A percentile compares a stretch with the other conserved stretches of the same genome.
phyloP scores from a whole-genome alignment of 306 rosid genomes.

The Castanea sativa region DNA sequence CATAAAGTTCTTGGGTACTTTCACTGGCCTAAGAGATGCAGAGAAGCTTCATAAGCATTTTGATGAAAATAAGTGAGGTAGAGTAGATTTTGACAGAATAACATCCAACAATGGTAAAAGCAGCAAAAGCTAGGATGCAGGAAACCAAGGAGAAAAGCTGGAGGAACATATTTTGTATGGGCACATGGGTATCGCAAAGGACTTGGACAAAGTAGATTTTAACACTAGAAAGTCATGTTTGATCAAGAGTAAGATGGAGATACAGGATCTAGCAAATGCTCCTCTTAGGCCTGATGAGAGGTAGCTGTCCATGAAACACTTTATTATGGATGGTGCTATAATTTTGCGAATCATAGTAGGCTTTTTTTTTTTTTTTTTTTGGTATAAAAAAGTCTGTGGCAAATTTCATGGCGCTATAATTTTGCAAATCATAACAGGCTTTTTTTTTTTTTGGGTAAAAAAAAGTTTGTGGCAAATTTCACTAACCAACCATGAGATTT shows the following conservation, averaged over 20 bases:
- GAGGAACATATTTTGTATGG: slow-evolving; percentile 70
- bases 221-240: slow-evolving; percentile 50
- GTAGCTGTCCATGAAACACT: background rate
- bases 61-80: slow-evolving; percentile 30
- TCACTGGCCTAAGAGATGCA: slow-evolving; percentile 54
- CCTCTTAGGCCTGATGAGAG: slow-evolving; percentile 61
- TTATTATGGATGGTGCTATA: background rate
- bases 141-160: slow-evolving; percentile 17
- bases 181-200: slow-evolving; percentile 78
- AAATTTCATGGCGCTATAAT: no score
- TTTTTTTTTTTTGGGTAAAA: no score
- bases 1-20: slow-evolving; percentile 52
- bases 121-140: slow-evolving; percentile 13
- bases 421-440: no score
- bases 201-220: slow-evolving; percentile 72
- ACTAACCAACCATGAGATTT: no score
- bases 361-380: background rate
- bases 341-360: background rate
- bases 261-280: slow-evolving; percentile 71
- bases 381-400: no score
- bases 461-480: no score
- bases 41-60: slow-evolving; percentile 42
- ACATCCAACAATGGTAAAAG: slow-evolving; percentile 13
- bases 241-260: slow-evolving; percentile 87
- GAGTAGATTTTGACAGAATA: slow-evolving; percentile 35